Conservation (phyloP, 2,329 filamentous ascomycete species). For the Colletotrichum ledebouriae region DNA sequence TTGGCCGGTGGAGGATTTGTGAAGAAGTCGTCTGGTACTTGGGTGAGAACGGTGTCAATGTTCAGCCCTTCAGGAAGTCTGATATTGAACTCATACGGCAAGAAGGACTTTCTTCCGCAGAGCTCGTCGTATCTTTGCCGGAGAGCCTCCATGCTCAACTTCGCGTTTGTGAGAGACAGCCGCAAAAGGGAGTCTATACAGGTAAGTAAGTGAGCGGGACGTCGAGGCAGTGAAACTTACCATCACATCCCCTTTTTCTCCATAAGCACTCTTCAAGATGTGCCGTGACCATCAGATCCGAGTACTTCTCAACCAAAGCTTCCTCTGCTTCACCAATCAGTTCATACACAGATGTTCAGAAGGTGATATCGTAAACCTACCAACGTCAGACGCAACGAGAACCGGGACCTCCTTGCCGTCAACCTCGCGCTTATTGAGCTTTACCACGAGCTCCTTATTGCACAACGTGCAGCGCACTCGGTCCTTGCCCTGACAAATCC, state of each 20-base stretch:
- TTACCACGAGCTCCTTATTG: slow-evolving; percentile 85
- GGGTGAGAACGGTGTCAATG: slow-evolving; percentile 62
- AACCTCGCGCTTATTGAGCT: slow-evolving; percentile 73
- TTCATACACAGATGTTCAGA: slow-evolving; percentile 15
- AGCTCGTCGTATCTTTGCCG: slow-evolving; percentile 76
- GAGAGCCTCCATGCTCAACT: slow-evolving; percentile 69
- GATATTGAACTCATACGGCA: slow-evolving; percentile 74
- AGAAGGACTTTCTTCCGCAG: slow-evolving; percentile 64
- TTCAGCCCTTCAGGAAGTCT: slow-evolving; percentile 67
- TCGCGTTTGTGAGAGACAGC: slow-evolving; percentile 73
- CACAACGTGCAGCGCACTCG: slow-evolving; percentile 90
- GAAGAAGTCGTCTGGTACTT: slow-evolving; percentile 70
- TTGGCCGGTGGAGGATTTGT: slow-evolving; percentile 54
- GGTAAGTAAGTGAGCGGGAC: slow-evolving; percentile 30
- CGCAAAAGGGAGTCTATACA: slow-evolving; percentile 69
- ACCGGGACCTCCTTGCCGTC: slow-evolving; percentile 68
- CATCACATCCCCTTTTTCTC: slow-evolving; percentile 89
- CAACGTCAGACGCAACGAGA: slow-evolving; percentile 71
- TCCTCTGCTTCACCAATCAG: slow-evolving; percentile 58
- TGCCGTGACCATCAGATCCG: slow-evolving; percentile 77
- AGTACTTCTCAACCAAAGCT: slow-evolving; percentile 82
- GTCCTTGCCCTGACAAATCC: slow-evolving; percentile 87
- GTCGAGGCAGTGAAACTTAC: slow-evolving; percentile 57
- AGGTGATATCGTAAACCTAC: slow-evolving; percentile 46
- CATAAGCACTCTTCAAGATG: slow-evolving; percentile 89